Evolutionary conservation across 495 filamentous ascomycete genomes (phyloP), one percentile per base, ranked within the genome.

Genomic region (Daldinia loculata): DNA sequence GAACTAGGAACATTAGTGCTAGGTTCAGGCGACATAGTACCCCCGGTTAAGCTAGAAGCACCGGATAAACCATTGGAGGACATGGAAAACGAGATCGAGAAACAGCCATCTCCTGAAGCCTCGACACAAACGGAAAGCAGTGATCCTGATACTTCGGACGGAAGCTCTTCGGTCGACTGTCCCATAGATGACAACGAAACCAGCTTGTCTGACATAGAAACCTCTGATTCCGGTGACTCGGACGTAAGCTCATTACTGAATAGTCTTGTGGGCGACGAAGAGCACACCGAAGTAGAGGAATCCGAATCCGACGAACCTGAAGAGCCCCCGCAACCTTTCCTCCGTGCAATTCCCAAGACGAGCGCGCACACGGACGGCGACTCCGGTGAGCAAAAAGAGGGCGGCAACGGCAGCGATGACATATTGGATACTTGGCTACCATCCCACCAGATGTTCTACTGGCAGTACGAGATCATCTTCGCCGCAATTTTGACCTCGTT

Each of bases 381-480:
- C 32, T 30, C 22, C 2, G 61, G 27, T 8, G 51, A 58, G 19
- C 43, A 48, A 9, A 17, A 4, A 48, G 43, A 48, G 0, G 8
- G 3, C 43, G 7, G 24, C 4, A 9, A 3, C 27, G 12, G 19
- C 15, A 12, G 27, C 7, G 61, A 38, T 12, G 51, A 58, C 2
- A 29, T 66, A 1, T 51, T 67, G 9, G 52, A 61, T 6, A 29
- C 15, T 0, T 69, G 63, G 66, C 12, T 70, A 0, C 34, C 55
- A 0, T 55, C 59, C 0, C 14, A 56, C 1, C 26, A 39, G 0
- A 74, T 70, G 61, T 60, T 36, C 50, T 74, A 27, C 52, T 74
- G 66, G 66, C 62, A 74, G 27, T 70, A 51, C 30, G 71, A 74
- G 30, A 12, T 53, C 4, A 6, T 74, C 1, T 74, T 34, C 66